Evolutionary conservation across 202 grass and related monocot species (phyloP).

Genomic region (Sporobolus alterniflorus): DNA sequence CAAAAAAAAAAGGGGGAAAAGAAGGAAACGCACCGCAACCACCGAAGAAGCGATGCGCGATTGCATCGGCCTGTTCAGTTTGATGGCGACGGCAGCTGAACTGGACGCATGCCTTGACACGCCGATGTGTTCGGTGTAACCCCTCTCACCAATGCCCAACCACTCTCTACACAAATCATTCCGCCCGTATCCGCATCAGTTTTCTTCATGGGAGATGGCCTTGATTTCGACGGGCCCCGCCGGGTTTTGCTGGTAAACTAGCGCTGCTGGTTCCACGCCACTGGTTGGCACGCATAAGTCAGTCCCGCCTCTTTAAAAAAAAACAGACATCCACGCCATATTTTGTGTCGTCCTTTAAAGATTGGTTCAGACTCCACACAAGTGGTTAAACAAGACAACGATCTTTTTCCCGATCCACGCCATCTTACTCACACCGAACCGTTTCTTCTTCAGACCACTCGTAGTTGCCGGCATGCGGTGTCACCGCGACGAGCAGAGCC

Average conservation of each 20-base stretch:
- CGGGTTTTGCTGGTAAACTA: neutral
- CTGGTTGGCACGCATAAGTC: constrained; percentile 5
- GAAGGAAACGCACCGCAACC: too few relatives aligned
- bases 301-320: too few relatives aligned
- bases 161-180: neutral
- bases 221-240: neutral
- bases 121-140: constrained; percentile 8
- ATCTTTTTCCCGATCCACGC: neutral
- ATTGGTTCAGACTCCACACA: neutral
- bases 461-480: neutral
- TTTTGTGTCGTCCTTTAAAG: neutral
- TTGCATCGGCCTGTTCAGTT: neutral
- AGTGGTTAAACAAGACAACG: constrained; percentile 17
- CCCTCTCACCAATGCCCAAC: neutral
- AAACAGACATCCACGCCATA: too few relatives aligned
- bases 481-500: neutral
- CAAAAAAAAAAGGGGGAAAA: too few relatives aligned
- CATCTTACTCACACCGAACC: neutral
- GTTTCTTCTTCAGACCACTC: neutral
- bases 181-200: neutral
- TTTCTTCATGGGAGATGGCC: neutral
- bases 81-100: neutral
- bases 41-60: too few relatives aligned
- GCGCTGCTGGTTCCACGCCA: neutral
- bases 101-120: neutral